Conservation (phyloP, 352 stramenopile species). For the Pythium apleroticum region DNA sequence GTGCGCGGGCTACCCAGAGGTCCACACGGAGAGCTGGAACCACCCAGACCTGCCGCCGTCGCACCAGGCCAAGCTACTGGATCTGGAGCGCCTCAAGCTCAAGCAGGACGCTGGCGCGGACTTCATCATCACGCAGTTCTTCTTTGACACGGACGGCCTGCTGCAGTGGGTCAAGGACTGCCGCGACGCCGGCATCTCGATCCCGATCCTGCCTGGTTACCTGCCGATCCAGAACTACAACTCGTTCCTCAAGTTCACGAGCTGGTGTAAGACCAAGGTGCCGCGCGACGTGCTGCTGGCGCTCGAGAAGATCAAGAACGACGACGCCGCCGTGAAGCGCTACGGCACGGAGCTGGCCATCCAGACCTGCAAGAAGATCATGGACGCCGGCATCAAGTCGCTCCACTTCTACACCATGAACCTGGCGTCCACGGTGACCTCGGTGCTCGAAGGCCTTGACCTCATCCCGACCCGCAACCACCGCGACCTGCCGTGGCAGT, state of each 20-base stretch:
- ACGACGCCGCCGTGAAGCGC: slow-evolving; percentile 91
- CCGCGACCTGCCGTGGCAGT: slow-evolving; percentile 73
- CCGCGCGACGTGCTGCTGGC: slow-evolving; percentile 78
- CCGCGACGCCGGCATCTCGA: slow-evolving; percentile 89
- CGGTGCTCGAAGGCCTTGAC: slow-evolving; percentile 78
- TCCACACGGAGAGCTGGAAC: slow-evolving; percentile 86
- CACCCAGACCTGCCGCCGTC: slow-evolving; percentile 80
- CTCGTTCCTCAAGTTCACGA: slow-evolving; percentile 98
- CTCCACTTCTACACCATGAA: slow-evolving; percentile 97
- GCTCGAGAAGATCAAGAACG: slow-evolving; percentile 91
- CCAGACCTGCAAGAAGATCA: slow-evolving; percentile 91
- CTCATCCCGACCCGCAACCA: slow-evolving; percentile 62
- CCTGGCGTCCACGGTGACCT: slow-evolving; percentile 83
- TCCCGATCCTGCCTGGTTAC: slow-evolving; percentile 95
- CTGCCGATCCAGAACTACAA: slow-evolving; percentile 91
- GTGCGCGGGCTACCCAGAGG: slow-evolving; percentile 97
- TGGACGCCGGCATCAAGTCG: slow-evolving; percentile 69
- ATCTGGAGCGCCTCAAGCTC: slow-evolving; percentile 97
- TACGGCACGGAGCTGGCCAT: slow-evolving; percentile 95
- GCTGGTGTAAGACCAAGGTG: slow-evolving; percentile 97
- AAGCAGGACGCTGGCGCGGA: slow-evolving; percentile 97
- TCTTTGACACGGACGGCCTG: slow-evolving; percentile 98
- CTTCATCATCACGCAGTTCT: slow-evolving; percentile 99
- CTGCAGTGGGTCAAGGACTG: slow-evolving; percentile 95
- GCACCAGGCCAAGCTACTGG: slow-evolving; percentile 66